Conservation (phyloP, 1,284 basidiomycete species). For the Cutaneotrichosporon sp. region DNA sequence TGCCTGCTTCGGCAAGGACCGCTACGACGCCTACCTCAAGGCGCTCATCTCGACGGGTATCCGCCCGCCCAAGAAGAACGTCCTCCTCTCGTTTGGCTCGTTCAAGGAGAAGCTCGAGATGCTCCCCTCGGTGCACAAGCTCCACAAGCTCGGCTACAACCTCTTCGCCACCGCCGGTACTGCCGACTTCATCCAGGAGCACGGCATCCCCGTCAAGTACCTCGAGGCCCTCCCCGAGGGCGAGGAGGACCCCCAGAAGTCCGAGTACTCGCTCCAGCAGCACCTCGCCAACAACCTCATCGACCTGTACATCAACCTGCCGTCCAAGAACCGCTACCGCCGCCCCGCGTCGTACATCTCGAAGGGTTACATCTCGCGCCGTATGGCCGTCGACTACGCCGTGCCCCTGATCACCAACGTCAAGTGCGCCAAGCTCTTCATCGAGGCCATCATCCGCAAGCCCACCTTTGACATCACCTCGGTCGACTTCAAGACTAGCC, state of each 20-base stretch:
- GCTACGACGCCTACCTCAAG: constrained; percentile 98
- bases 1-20: constrained; percentile 95
- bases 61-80: constrained; percentile 71
- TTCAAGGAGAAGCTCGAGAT: constrained; percentile 98
- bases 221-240: constrained; percentile 82
- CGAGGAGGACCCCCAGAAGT: constrained; percentile 73
- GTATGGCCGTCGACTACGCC: constrained; percentile 99
- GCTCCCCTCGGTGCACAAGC: constrained; percentile 91
- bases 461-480: constrained; percentile 81
- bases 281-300: constrained; percentile 95
- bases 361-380: constrained; percentile 93
- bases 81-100: constrained; percentile 63
- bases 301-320: constrained; percentile 99
- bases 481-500: constrained; percentile 94
- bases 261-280: constrained; percentile 92
- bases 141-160: constrained; percentile 91
- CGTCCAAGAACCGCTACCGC: constrained; percentile 97
- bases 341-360: constrained; percentile 96
- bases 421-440: constrained; percentile 97
- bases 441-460: constrained; percentile 90
- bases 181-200: constrained; percentile 86
- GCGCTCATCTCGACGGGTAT: constrained; percentile 96
- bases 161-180: constrained; percentile 97
- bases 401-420: constrained; percentile 98
- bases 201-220: constrained; percentile 67